Evolutionary conservation across 177 flowering plant genomes (phyloP), one percentile per base, ranked within the genome.

Genomic region (Vitis hybrid): DNA sequence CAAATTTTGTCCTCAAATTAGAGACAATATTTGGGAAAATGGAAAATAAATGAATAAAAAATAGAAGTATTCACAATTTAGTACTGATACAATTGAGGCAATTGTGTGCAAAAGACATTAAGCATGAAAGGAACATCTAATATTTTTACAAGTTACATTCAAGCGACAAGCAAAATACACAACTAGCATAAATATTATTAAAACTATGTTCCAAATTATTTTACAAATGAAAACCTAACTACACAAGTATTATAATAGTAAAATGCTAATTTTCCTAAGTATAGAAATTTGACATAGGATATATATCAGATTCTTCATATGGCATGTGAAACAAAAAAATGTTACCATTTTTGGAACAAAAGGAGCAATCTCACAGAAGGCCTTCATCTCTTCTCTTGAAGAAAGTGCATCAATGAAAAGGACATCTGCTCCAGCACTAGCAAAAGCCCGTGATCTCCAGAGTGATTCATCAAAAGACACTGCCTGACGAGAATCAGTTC

Each of bases 341-440:
- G 10, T 87, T 21, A 92, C 99, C 97, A 95, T 82, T 81, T 95
- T 95, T 19, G 98, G 97, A 65, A 92, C 85, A 50, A 73, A 63
- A 50, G 99, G 96, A 67, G 81, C 80, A 58, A 86, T 75, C 56
- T 88, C 80, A 79, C 98, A 93, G 66, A 95, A 88, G 26, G 86
- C 79, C 74, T 76, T 79, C 98, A 95, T 95, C 79, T 95, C 98
- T 78, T 93, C 94, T 83, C 76, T 92, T 60, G 97, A 93, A 80
- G 91, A 87, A 73, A 95, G 90, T 51, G 98, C 97, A 77, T 95
- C 98, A 79, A 95, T 83, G 76, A 93, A 95, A 68, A 95, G 89
- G 81, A 95, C 97, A 88, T 95, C 98, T 61, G 97, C 99, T 78
- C 99, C 98, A 62, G 93, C 92, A 80, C 89, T 93, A 64, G 93